Evolutionary conservation across 1,284 basidiomycete genomes (phyloP), one percentile per base, ranked within the genome.

Genomic region (Papiliotrema fonsecae): DNA sequence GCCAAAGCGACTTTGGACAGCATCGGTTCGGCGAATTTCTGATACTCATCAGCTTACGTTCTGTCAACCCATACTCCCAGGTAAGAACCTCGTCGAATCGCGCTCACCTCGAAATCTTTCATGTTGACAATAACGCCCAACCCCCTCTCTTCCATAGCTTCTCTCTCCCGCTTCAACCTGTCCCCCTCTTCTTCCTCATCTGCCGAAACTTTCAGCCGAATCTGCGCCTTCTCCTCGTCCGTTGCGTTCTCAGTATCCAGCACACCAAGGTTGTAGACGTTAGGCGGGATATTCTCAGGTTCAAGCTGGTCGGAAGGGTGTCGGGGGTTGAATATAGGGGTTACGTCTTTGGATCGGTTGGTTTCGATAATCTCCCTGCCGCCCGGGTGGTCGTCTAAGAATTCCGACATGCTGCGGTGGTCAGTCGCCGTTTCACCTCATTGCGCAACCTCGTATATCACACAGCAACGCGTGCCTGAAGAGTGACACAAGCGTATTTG

Each of bases 1-100:
- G 88, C 83, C 58, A 80, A 75, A 3, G 85, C 86, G 54, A 85
- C 87, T 62, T 83, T 79, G 3, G 84, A 81, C 31, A 89, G 73
- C 22, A 87, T 74, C 34, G 81, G 78, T 56, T 79, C 78, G 18
- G 87, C 76, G 38, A 60, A 57, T 52, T 55, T 76, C 82, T 85
- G 43, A 28, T n/a, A n/a, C n/a, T 30, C 34, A 32, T 30, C 24
- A 42, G 32, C 24, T 22, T 6, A 31, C 37, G 6, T 36, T 27
- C 21, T n/a, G n/a, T n/a, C n/a, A n/a, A n/a, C n/a, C n/a, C n/a
- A n/a, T n/a, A n/a, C n/a, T n/a, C n/a, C n/a, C n/a, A n/a, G n/a
- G n/a, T n/a, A n/a, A n/a, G n/a, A n/a, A n/a, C n/a, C n/a, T n/a
- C n/a, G n/a, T n/a, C n/a, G n/a, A n/a, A n/a, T n/a, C n/a, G n/a